Evolutionary conservation across 768 basidiomycete genomes (phyloP).

Genomic region (Mrakia hoshinonis): DNA sequence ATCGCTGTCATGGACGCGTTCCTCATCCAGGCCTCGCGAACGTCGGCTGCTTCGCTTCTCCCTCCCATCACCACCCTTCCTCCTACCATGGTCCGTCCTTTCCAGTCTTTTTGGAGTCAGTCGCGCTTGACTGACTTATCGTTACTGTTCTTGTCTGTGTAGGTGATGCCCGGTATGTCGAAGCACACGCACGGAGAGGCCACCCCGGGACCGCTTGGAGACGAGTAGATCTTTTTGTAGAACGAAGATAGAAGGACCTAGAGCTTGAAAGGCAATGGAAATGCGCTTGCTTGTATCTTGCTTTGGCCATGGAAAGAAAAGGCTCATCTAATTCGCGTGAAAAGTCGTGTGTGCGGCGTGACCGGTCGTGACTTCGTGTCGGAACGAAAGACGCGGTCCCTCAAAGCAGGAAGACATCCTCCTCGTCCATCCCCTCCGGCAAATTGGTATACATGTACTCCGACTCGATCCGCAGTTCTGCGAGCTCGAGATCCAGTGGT

Average conservation of each 20-base stretch:
- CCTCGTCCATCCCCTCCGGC: constrained; percentile 23
- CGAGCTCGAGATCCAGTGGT: constrained; percentile 21
- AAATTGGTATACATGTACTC: constrained; percentile 15
- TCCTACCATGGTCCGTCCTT: constrained; percentile 23
- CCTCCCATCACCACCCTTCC: constrained; percentile 29
- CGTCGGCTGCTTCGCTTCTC: constrained; percentile 17
- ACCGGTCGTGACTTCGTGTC: no score
- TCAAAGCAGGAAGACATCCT: constrained; percentile 25
- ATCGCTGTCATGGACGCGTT: constrained; percentile 77
- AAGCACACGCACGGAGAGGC: constrained; percentile 17
- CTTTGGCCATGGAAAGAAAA: no score
- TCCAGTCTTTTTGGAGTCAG: no score
- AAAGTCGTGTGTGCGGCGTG: no score
- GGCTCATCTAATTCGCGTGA: no score
- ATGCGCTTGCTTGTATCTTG: no score
- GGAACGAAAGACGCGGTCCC: no score
- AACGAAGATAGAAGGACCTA: no score
- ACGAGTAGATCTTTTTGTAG: no score
- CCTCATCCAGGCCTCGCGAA: constrained; percentile 26
- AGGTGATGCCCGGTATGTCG: constrained; percentile 29
- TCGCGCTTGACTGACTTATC: not conserved
- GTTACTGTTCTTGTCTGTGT: not conserved
- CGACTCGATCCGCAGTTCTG: constrained; percentile 18
- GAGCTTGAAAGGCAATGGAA: no score
- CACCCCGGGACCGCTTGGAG: constrained; percentile 22